Conservation (phyloP, 208 protist genomes). For the Histomonas meleagridis region DNA sequence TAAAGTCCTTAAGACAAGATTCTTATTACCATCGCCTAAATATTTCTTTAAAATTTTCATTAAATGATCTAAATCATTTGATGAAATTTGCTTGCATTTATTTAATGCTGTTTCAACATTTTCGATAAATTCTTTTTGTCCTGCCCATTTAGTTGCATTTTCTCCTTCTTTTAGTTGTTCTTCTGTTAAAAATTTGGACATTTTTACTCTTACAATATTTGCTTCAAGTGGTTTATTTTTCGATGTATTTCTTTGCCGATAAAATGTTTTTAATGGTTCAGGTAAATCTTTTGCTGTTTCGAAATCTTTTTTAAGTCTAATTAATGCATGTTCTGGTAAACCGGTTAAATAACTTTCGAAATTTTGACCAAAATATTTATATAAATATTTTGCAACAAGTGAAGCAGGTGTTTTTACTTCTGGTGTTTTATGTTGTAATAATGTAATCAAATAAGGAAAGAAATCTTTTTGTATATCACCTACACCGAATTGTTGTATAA, state of each 20-base stretch:
- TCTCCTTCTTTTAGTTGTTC: background rate
- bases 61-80: background rate
- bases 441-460: background rate
- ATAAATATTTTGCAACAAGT: background rate
- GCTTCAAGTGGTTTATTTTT: background rate
- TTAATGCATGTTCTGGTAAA: background rate
- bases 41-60: background rate
- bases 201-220: background rate
- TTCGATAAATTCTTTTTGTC: background rate
- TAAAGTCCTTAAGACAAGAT: background rate
- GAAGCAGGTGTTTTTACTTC: background rate
- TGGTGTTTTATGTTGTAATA: background rate
- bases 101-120: background rate
- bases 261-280: background rate
- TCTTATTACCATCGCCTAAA: background rate
- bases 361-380: background rate
- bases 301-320: background rate
- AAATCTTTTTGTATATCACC: background rate
- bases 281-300: background rate
- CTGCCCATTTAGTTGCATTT: background rate
- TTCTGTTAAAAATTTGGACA: background rate
- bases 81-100: background rate
- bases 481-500: background rate
- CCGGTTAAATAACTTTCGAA: background rate
- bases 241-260: background rate